Evolutionary conservation across 257 asterid genomes (phyloP), one percentile per base, ranked within the genome.

Genomic region (Rhazya stricta): DNA sequence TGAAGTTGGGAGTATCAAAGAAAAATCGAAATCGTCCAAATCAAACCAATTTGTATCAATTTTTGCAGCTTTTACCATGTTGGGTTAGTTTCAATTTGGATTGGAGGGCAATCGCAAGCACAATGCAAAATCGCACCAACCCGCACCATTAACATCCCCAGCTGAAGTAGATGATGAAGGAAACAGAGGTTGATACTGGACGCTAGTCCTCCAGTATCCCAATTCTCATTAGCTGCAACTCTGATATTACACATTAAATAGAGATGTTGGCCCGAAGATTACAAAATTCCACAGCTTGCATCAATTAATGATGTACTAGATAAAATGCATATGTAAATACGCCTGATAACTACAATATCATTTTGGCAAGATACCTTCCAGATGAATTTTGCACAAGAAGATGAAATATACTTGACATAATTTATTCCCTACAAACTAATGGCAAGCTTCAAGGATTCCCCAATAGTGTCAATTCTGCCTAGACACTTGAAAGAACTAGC

Each of bases 311-410:
- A 66, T 37, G 60, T 37, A 56, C 50, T 30, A 66, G 27, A 25
- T 25, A 60, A 21, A 50, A 27, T 51, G 6, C 9, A 11, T 27
- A 67, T 32, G 15, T 34, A 66, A 68, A 69, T 29, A 15, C n/a
- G 27, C 21, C n/a, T 32, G 45, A 10, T 70, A 45, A 72, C 75
- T 69, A 63, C 65, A 77, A 48, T 43, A 58, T 77, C 43, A 43
- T 34, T 71, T 16, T 4, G 72, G 50, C 56, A 11, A 23, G 71
- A 32, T 27, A 56, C 78, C 56, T 11, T 63, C 19, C 48, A 51
- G 76, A 69, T 77, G 75, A 69, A 70, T 60, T 37, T n/a, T 71
- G 30, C 34, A 15, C 39, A 67, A 62, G 41, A 36, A 9, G 61
- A 9, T 46, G 45, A 48, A 43, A 61, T 36, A 46, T 21, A n/a